A percentile compares a stretch with the other conserved stretches of the same genome.
Conservation (phyloP, 768 basidiomycete species). For the Collybiopsis confluens region DNA sequence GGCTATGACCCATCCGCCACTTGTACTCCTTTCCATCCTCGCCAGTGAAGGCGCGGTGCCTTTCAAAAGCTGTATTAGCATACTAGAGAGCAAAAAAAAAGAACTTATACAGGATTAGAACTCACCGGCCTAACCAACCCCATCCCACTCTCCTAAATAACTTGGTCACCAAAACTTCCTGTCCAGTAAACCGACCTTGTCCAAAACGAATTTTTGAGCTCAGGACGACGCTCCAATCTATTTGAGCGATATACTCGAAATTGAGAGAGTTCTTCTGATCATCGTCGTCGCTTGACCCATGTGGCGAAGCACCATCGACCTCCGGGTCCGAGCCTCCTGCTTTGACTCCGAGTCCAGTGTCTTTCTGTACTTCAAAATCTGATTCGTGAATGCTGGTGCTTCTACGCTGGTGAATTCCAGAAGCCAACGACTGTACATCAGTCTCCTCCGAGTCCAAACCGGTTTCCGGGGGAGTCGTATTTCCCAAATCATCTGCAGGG, state of each 20-base stretch:
- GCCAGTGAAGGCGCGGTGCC: conserved; percentile 18
- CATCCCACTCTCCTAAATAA: conserved; percentile 23
- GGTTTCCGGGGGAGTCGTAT: too few species aligned
- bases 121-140: conserved; percentile 19
- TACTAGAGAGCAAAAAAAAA: neutral
- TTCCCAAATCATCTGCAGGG: conserved; percentile 16
- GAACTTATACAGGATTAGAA: too few species aligned
- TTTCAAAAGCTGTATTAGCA: neutral
- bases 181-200: conserved; percentile 9
- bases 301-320: neutral
- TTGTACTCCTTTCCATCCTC: conserved; percentile 22
- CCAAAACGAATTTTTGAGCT: conserved; percentile 26
- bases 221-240: conserved; percentile 27
- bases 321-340: neutral
- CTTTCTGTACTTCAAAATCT: neutral
- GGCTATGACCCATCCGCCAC: conserved; percentile 14
- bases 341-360: too few species aligned
- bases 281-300: neutral
- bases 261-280: neutral
- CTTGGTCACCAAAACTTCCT: conserved; percentile 18
- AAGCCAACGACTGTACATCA: neutral
- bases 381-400: too few species aligned
- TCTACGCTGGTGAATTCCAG: neutral
- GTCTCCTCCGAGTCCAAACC: too few species aligned
- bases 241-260: conserved; percentile 21